Base-by-base conservation (phyloP, 352 stramenopile genomes). In the Blastocystis sp. region DNA sequence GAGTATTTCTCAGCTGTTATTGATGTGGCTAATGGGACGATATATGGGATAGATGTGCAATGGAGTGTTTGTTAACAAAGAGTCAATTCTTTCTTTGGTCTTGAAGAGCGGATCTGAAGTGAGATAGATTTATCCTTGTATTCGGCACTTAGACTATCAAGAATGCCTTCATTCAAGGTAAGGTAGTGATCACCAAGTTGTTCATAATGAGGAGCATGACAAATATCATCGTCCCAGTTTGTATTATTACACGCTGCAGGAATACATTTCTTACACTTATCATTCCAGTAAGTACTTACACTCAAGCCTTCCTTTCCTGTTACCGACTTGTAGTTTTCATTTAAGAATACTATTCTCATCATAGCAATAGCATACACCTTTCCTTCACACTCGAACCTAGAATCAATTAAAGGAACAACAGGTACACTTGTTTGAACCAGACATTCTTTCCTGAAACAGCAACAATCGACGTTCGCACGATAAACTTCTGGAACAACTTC, bases 331-430 rank as follows among this genome's bases (percentile, higher is more conserved):
- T 73, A 87, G 15, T 87, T 15, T 5, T n/a, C 22, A 48, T 87
- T 56, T 51, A 75, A n/a, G 60, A 75, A 87, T 11, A 87, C 60
- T 51, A 87, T 87, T 51, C 40, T 87, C 76, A 87, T 87, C 51
- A 48, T 87, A 11, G 76, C 57, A 35, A 87, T 37, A 13, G 76
- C 76, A 44, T 87, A 56, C 37, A 87, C 54, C 60, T 87, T 87
- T 37, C 76, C 76, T 13, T 70, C 44, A 40, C 42, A 59, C 42
- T 75, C 60, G 5, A 87, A 58, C 0, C 73, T 84, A 84, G 17
- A 15, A 1, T 2, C 17, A 77, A 44, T 19, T 5, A 40, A 6
- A 19, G 54, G 2, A 24, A 44, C 44, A 22, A 37, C 22, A n/a
- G 1, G 17, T 87, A 87, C 76, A 33, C 27, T 37, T 87, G 76